Conservation (phyloP, 176 grass and related monocot genomes). For the Cenchrus americanus region DNA sequence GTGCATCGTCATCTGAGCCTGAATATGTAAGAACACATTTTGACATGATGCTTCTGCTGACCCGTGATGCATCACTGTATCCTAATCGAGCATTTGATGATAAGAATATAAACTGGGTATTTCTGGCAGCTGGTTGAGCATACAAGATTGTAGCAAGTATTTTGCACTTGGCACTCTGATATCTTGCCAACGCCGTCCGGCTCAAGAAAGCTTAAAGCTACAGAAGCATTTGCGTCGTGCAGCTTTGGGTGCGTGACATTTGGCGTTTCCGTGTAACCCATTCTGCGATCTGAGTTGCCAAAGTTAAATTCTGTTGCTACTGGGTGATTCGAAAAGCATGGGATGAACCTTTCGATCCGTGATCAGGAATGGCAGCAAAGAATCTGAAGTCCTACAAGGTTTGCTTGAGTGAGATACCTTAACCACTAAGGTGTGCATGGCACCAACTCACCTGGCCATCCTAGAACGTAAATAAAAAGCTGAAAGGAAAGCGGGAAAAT, state of each 20-base stretch:
- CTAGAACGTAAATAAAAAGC: background rate
- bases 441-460: slow-evolving; percentile 26
- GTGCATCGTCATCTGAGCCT: background rate
- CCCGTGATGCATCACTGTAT: background rate
- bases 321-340: slow-evolving; percentile 32
- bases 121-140: background rate
- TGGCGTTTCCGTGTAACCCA: slow-evolving; percentile 4
- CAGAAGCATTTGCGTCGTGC: slow-evolving; percentile 10
- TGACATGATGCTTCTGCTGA: background rate
- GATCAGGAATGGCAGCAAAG: slow-evolving; percentile 39
- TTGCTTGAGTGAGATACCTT: slow-evolving; percentile 50
- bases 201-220: slow-evolving; percentile 10
- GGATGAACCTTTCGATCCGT: background rate
- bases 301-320: slow-evolving; percentile 16
- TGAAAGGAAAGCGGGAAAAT: slow-evolving; percentile 3
- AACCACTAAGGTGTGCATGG: slow-evolving; percentile 52
- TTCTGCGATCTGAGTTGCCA: slow-evolving; percentile 14
- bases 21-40: background rate
- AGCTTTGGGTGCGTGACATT: background rate
- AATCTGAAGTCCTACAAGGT: slow-evolving; percentile 5
- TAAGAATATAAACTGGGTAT: background rate
- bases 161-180: background rate
- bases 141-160: slow-evolving; percentile 3
- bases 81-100: background rate
- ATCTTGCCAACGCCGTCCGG: background rate